These are phyloP conservation scores for Ustilago curta DNA, from an alignment of 1,284 basidiomycete genomes.

Conservation along the genomic window DNA sequence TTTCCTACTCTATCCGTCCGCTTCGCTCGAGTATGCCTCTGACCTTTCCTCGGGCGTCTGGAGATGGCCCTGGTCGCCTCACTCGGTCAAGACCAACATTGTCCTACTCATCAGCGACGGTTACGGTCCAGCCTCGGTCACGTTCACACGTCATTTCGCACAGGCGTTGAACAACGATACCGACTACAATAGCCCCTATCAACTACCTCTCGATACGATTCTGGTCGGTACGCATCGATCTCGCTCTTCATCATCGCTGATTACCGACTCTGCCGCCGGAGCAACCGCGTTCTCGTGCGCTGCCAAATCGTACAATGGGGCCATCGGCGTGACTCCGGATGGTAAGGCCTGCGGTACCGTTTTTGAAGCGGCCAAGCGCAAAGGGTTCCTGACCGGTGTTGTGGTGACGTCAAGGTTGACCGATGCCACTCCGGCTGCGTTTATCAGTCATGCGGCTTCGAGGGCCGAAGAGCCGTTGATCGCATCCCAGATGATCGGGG, in stretches of 20 bases:
- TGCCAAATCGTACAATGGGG: slow-evolving; percentile 70
- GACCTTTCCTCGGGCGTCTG: slow-evolving; percentile 23
- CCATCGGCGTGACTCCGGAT: slow-evolving; percentile 64
- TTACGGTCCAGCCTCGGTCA: slow-evolving; percentile 68
- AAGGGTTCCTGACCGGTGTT: slow-evolving; percentile 68
- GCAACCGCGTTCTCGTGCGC: slow-evolving; percentile 70
- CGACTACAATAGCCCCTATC: slow-evolving; percentile 28
- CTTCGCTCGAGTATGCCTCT: slow-evolving; percentile 13
- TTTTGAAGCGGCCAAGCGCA: slow-evolving; percentile 69
- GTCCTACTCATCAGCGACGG: slow-evolving; percentile 70
- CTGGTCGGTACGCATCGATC: slow-evolving; percentile 68
- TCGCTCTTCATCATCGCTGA: slow-evolving; percentile 65
- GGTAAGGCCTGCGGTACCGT: slow-evolving; percentile 68
- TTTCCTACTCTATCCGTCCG: background rate
- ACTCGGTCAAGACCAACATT: slow-evolving; percentile 62
- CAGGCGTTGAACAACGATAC: slow-evolving; percentile 58
- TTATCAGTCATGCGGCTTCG: slow-evolving; percentile 68
- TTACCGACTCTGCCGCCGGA: slow-evolving; percentile 70
- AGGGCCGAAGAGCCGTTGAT: slow-evolving; percentile 52
- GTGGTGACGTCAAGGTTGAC: slow-evolving; percentile 68
- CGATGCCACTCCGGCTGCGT: slow-evolving; percentile 69
- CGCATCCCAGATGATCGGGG: slow-evolving; percentile 46
- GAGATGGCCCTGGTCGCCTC: slow-evolving; percentile 43
- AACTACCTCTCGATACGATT: slow-evolving; percentile 67
- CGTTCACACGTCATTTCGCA: slow-evolving; percentile 65